Evolutionary conservation across 805 yeast species (phyloP).

Genomic region (Jamesozyma lodderae): DNA sequence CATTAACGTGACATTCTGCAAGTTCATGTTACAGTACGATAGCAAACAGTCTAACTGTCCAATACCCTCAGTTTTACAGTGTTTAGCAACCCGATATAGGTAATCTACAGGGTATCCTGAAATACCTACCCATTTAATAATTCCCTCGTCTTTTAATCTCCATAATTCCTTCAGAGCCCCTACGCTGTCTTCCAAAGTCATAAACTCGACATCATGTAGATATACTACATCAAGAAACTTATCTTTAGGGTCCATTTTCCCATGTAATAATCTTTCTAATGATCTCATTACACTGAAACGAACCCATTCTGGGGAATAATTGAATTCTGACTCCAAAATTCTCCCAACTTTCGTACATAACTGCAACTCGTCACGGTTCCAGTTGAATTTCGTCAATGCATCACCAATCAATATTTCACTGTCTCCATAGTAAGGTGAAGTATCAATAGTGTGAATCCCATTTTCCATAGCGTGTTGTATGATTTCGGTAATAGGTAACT

Average conservation of each 20-base stretch:
- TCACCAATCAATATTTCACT: conserved; percentile 69
- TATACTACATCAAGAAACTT: conserved; percentile 70
- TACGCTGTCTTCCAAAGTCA: conserved; percentile 41
- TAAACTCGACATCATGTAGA: conserved; percentile 86
- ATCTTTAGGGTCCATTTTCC: conserved; percentile 33
- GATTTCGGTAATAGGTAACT: conserved; percentile 49
- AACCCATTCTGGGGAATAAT: conserved; percentile 57
- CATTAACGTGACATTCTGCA: conserved; percentile 58
- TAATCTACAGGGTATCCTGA: conserved; percentile 82
- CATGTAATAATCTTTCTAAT: conserved; percentile 42
- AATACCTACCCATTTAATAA: conserved; percentile 59
- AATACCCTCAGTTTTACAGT: conserved; percentile 31
- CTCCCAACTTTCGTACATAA: conserved; percentile 87
- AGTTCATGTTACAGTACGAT: conserved; percentile 72
- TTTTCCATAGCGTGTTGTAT: conserved; percentile 48
- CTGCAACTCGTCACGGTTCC: conserved; percentile 51
- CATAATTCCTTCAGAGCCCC: conserved; percentile 57
- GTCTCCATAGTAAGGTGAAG: conserved; percentile 90
- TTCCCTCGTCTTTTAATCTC: conserved; percentile 53
- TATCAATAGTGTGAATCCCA: conserved; percentile 76
- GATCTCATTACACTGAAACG: conserved; percentile 58
- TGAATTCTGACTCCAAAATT: conserved; percentile 56
- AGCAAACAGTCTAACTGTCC: conserved; percentile 67
- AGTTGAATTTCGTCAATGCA: conserved; percentile 39
- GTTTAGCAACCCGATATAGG: conserved; percentile 43